Conservation (phyloP, 2,329 filamentous ascomycete genomes). For the Tolypocladium cylindrosporum region DNA sequence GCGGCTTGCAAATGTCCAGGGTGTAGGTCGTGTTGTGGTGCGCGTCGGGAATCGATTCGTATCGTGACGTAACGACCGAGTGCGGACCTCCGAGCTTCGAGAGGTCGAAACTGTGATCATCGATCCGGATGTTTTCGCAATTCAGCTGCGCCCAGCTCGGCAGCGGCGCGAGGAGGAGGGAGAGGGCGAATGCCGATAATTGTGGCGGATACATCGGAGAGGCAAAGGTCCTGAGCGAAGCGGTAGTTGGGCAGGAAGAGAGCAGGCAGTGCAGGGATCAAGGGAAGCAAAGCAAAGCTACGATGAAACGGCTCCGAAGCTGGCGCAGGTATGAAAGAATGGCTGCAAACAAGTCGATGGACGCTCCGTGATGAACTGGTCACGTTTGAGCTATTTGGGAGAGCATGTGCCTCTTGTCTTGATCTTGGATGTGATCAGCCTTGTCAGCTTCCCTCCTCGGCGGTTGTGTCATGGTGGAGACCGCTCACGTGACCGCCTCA, state of each 20-base stretch:
- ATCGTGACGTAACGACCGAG: slow-evolving; percentile 51
- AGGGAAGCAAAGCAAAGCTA: background rate
- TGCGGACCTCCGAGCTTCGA: slow-evolving; percentile 55
- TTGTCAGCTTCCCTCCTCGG: slow-evolving; percentile 17
- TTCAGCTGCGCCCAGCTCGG: slow-evolving; percentile 40
- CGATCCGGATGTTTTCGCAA: slow-evolving; percentile 52
- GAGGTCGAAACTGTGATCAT: slow-evolving; percentile 55
- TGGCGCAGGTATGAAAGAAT: background rate
- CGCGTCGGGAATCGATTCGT: slow-evolving; percentile 40
- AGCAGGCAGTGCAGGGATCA: background rate
- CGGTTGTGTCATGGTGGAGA: slow-evolving; percentile 20
- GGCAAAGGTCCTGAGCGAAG: background rate
- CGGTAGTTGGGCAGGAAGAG: background rate
- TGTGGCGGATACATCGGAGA: slow-evolving; percentile 29
- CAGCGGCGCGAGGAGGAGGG: slow-evolving; percentile 24
- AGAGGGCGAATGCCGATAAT: slow-evolving; percentile 24
- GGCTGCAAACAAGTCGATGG: background rate
- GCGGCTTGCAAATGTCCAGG: slow-evolving; percentile 61
- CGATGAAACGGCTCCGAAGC: background rate
- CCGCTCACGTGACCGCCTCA: slow-evolving; percentile 16
- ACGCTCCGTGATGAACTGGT: slow-evolving; percentile 13
- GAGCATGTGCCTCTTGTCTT: slow-evolving; percentile 9
- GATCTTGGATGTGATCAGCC: slow-evolving; percentile 14
- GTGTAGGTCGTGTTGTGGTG: slow-evolving; percentile 68
- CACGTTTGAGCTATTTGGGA: slow-evolving; percentile 18